Conservation (phyloP, 768 basidiomycete genomes). For the Podaxis pistillaris region DNA sequence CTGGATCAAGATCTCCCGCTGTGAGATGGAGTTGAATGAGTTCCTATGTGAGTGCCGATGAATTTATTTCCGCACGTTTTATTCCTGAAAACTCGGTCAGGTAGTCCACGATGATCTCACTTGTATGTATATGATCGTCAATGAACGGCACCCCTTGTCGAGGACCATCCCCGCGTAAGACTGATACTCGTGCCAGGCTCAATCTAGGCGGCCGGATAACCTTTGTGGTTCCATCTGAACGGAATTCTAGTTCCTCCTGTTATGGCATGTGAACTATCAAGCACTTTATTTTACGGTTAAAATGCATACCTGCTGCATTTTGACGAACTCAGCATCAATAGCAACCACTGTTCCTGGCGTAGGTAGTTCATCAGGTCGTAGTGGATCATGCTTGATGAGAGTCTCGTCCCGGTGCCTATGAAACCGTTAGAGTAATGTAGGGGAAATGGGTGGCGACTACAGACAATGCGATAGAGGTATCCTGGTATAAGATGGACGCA, state of each 20-base stretch:
- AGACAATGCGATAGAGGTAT: constrained; percentile 86
- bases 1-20: constrained; percentile 94
- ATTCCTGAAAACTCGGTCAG: constrained; percentile 97
- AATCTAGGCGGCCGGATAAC: constrained; percentile 89
- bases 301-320: constrained; percentile 79
- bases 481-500: constrained; percentile 71
- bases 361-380: constrained; percentile 76
- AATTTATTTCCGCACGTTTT: constrained; percentile 56
- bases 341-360: constrained; percentile 84
- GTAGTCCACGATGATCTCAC: constrained; percentile 94
- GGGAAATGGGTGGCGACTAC: constrained; percentile 22
- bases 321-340: constrained; percentile 98
- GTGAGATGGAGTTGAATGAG: neutral
- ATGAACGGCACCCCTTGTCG: constrained; percentile 89
- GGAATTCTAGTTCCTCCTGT: constrained; percentile 94
- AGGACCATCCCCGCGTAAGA: constrained; percentile 80
- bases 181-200: constrained; percentile 92
- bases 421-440: neutral
- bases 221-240: constrained; percentile 93
- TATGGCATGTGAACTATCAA: neutral
- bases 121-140: constrained; percentile 97
- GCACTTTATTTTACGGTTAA: neutral
- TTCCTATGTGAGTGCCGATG: neutral
- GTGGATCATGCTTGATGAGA: constrained; percentile 74
- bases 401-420: constrained; percentile 71